These are phyloP conservation scores for Aspergillus puulaauensis DNA, from an alignment of 2,329 filamentous ascomycete species.

Conservation along the genomic window DNA sequence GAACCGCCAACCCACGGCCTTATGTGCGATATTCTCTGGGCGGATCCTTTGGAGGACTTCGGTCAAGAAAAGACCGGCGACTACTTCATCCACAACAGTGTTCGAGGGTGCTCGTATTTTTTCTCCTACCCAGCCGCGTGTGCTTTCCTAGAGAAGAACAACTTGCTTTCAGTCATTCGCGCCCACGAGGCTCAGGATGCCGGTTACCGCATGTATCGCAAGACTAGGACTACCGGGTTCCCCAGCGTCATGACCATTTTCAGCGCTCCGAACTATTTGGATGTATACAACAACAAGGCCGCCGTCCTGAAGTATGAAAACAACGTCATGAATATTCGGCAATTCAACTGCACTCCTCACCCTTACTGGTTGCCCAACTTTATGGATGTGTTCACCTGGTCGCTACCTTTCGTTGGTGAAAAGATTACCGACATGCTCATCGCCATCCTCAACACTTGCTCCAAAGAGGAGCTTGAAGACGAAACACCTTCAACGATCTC, in stretches of 20 bases:
- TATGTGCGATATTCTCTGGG: conserved; percentile 99
- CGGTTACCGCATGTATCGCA: conserved; percentile 98
- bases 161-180: conserved; percentile 91
- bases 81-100: conserved; percentile 97
- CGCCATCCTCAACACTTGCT: conserved; percentile 95
- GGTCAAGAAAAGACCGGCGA: conserved; percentile 98
- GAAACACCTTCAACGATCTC: conserved; percentile 74
- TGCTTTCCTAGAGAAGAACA: conserved; percentile 98
- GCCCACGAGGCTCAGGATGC: conserved; percentile 98
- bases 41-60: conserved; percentile 96
- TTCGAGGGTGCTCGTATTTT: conserved; percentile 98
- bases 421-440: conserved; percentile 99
- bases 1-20: conserved; percentile 95
- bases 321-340: conserved; percentile 99
- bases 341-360: conserved; percentile 99
- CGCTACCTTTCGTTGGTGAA: conserved; percentile 94
- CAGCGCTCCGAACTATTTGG: conserved; percentile 96
- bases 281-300: conserved; percentile 99
- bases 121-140: conserved; percentile 98
- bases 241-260: conserved; percentile 99
- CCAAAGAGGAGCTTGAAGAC: conserved; percentile 95
- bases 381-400: conserved; percentile 99
- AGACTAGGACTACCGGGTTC: conserved; percentile 96
- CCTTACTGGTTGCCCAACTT: conserved; percentile 99
- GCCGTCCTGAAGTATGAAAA: conserved; percentile 99